Evolutionary conservation across 2,329 filamentous ascomycete genomes (phyloP), one percentile per base, ranked within the genome.

Genomic region (Pseudogymnoascus sp.): DNA sequence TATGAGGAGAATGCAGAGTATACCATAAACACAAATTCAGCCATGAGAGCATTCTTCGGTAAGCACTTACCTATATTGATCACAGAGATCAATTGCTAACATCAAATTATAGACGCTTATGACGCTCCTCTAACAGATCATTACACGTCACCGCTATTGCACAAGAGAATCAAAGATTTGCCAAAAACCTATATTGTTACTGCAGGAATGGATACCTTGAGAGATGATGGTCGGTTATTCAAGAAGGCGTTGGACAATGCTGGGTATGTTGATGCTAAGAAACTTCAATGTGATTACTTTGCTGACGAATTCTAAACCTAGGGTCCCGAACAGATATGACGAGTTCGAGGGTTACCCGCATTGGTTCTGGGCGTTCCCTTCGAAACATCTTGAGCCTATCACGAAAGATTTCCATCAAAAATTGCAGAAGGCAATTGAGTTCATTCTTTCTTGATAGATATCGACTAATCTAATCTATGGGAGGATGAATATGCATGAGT

Each of bases 261-360:
- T 18, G 63, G 62, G 65, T 66, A 63, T 38, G 62, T 37, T 16
- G 11, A 12, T 36, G 34, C 34, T 36, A 36, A 9, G 25, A 18
- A 7, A 18, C 18, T 42, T 12, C 34, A 36, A 36, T 12, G 34
- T 12, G 34, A 36, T 36, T 28, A 36, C 34, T 12, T 9, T 12
- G 25, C 31, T 12, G n/a, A n/a, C 23, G 34, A 14, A 36, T 28
- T 60, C 18, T 31, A 31, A 40, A 60, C 34, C 1, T 31, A 74
- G 74, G 34, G 72, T 74, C 1, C 62, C 70, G 9, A 71, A 68
- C 34, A 68, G 66, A 37, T 66, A 72, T 34, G 72, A 75, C 59
- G 70, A 72, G 21, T 76, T 74, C 62, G 65, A 70, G 56, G 73
- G 73, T 25, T 75, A 75, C 64, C 74, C 74, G 4, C 74, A 75